Conservation (phyloP, 805 yeast species). For the Starmerella stigmatis region DNA sequence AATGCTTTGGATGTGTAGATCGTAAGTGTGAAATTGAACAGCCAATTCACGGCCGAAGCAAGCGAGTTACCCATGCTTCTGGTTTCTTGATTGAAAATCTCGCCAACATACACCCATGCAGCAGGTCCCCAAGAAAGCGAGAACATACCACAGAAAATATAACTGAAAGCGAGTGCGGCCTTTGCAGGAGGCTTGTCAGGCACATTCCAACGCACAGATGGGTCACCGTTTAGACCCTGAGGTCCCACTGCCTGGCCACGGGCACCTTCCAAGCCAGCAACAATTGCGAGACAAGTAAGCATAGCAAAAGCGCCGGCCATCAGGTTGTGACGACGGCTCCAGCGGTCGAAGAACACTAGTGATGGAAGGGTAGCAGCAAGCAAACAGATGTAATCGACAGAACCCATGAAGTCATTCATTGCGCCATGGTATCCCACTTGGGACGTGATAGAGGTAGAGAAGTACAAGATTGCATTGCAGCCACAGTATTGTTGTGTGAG, state of each 20-base stretch:
- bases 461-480: slow-evolving; percentile 80
- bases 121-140: slow-evolving; percentile 85
- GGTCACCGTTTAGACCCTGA: slow-evolving; percentile 21
- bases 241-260: slow-evolving; percentile 21
- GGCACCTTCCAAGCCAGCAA: slow-evolving; percentile 23
- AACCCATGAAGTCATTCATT: slow-evolving; percentile 55
- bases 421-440: slow-evolving; percentile 46
- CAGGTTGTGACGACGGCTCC: slow-evolving; percentile 66
- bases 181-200: slow-evolving; percentile 38
- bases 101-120: slow-evolving; percentile 58
- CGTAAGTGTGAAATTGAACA: slow-evolving; percentile 64
- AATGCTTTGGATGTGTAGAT: slow-evolving; percentile 63
- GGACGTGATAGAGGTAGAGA: slow-evolving; percentile 67
- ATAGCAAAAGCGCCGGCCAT: slow-evolving; percentile 67
- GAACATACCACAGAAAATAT: slow-evolving; percentile 59
- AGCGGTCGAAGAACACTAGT: slow-evolving; percentile 59
- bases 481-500: slow-evolving; percentile 86
- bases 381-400: slow-evolving; percentile 46
- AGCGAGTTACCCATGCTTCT: slow-evolving; percentile 66
- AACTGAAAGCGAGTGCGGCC: slow-evolving; percentile 44
- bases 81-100: slow-evolving; percentile 58
- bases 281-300: slow-evolving; percentile 32
- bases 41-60: slow-evolving; percentile 70
- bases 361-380: slow-evolving; percentile 77
- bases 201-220: slow-evolving; percentile 45